A percentile compares a stretch with the other conserved stretches of the same genome.
Evolutionary conservation across 768 basidiomycete species (phyloP).

Genomic region (Lyophyllum decastes): DNA sequence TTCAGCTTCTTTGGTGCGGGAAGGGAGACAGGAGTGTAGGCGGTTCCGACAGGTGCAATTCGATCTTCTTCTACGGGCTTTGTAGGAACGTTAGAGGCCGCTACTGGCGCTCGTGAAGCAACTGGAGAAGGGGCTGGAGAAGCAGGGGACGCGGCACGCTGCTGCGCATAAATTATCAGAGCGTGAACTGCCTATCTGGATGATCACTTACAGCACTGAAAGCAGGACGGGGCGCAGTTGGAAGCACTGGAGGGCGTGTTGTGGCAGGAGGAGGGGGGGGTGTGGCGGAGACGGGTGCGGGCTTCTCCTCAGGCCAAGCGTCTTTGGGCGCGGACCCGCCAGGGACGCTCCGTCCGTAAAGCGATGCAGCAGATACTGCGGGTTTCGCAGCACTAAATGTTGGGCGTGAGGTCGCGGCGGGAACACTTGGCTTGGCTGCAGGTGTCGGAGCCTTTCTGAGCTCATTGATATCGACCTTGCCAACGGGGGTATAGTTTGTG

Average conservation of each 20-base stretch:
- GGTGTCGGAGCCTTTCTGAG: slow-evolving; percentile 49
- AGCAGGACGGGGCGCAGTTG: slow-evolving; percentile 42
- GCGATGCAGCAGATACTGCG: slow-evolving; percentile 40
- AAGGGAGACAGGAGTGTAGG: slow-evolving; percentile 86
- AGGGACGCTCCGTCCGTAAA: slow-evolving; percentile 40
- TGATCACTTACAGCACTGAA: slow-evolving; percentile 34
- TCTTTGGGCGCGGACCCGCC: slow-evolving; percentile 49
- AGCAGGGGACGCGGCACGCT: slow-evolving; percentile 17
- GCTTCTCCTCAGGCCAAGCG: slow-evolving; percentile 59
- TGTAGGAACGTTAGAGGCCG: slow-evolving; percentile 50
- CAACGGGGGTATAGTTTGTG: slow-evolving; percentile 74
- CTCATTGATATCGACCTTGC: slow-evolving; percentile 68
- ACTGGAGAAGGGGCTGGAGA: slow-evolving; percentile 15
- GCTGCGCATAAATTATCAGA: not conserved
- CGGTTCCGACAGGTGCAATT: slow-evolving; percentile 84
- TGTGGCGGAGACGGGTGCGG: slow-evolving; percentile 36
- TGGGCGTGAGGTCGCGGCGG: slow-evolving; percentile 48
- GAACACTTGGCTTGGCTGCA: slow-evolving; percentile 36
- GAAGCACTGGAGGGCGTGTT: slow-evolving; percentile 48
- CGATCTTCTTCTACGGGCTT: slow-evolving; percentile 81
- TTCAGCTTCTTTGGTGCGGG: slow-evolving; percentile 84
- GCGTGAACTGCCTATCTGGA: not conserved
- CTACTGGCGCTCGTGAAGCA: slow-evolving; percentile 34
- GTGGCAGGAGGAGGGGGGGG: slow-evolving; percentile 47
- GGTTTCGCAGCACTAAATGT: slow-evolving; percentile 44